phyloP scores from a whole-genome alignment of 805 yeast genomes.

The Wickerhamomyces silvicola region DNA sequence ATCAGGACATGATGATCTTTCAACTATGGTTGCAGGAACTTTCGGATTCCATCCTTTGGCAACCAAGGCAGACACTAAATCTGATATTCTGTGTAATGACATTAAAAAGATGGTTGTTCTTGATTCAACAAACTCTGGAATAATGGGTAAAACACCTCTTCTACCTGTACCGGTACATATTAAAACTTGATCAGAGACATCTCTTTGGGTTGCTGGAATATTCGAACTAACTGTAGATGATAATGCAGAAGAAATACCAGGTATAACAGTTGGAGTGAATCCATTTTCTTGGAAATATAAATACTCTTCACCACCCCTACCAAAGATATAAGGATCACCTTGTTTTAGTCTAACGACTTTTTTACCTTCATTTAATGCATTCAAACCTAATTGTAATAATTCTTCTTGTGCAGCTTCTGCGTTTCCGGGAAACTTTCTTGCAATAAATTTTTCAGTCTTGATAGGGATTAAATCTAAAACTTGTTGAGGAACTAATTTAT shows the following conservation, averaged over 20 bases:
- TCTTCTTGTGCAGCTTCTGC: slow-evolving; percentile 93
- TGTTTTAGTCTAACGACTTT: slow-evolving; percentile 87
- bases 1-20: slow-evolving; percentile 90
- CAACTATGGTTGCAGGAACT: slow-evolving; percentile 80
- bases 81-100: slow-evolving; percentile 71
- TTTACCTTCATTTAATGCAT: slow-evolving; percentile 55
- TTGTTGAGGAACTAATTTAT: slow-evolving; percentile 85
- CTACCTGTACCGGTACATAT: slow-evolving; percentile 95
- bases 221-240: slow-evolving; percentile 79
- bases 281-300: slow-evolving; percentile 64
- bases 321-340: slow-evolving; percentile 95
- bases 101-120: slow-evolving; percentile 85
- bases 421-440: slow-evolving; percentile 93
- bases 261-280: slow-evolving; percentile 63
- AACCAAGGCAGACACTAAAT: slow-evolving; percentile 46
- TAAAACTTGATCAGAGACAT: slow-evolving; percentile 85
- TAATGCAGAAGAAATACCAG: slow-evolving; percentile 86
- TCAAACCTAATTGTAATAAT: slow-evolving; percentile 64
- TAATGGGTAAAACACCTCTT: slow-evolving; percentile 69
- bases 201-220: slow-evolving; percentile 89
- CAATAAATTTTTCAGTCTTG: slow-evolving; percentile 71
- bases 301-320: slow-evolving; percentile 93
- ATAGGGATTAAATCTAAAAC: slow-evolving; percentile 79
- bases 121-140: slow-evolving; percentile 65
- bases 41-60: slow-evolving; percentile 58